A percentile compares a stretch with the other conserved stretches of the same genome.
These are phyloP conservation scores for Solanum commersonii DNA, from an alignment of 257 asterid genomes.

Conservation along the genomic window DNA sequence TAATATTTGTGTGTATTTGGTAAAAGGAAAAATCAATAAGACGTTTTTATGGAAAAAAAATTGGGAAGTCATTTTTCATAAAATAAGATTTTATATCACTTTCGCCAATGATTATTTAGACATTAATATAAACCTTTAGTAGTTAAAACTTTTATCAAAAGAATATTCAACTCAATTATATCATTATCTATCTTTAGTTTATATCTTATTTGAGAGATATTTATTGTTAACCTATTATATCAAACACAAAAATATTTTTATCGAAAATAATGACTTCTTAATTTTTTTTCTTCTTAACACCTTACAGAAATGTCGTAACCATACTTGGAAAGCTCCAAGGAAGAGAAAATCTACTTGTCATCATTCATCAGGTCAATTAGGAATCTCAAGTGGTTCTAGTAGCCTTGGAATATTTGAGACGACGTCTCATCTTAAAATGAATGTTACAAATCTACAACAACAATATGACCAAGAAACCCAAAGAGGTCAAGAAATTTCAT, in stretches of 20 bases:
- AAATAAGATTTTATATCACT: neutral
- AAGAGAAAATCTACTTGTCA: neutral
- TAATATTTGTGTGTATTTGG: neutral
- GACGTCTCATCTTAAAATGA: neutral
- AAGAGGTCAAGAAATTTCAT: neutral
- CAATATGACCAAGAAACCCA: neutral
- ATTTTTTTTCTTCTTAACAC: neutral
- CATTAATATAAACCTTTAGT: neutral
- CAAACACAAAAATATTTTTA: neutral
- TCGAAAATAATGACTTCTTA: neutral
- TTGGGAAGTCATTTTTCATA: neutral
- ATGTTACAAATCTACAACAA: neutral
- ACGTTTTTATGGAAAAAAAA: neutral
- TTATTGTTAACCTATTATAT: neutral
- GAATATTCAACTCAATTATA: neutral
- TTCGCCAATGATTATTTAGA: neutral
- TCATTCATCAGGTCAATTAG: neutral
- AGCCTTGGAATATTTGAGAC: neutral
- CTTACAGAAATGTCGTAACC: slow-evolving; percentile 19
- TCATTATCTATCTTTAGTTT: neutral
- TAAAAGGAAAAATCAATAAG: too few species aligned
- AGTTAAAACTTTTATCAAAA: neutral
- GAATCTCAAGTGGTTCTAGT: neutral
- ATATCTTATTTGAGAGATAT: neutral
- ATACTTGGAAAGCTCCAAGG: slow-evolving; percentile 9